These are phyloP conservation scores for Aspergillus amoenus DNA, from an alignment of 2,329 filamentous ascomycete species.

Conservation along the genomic window DNA sequence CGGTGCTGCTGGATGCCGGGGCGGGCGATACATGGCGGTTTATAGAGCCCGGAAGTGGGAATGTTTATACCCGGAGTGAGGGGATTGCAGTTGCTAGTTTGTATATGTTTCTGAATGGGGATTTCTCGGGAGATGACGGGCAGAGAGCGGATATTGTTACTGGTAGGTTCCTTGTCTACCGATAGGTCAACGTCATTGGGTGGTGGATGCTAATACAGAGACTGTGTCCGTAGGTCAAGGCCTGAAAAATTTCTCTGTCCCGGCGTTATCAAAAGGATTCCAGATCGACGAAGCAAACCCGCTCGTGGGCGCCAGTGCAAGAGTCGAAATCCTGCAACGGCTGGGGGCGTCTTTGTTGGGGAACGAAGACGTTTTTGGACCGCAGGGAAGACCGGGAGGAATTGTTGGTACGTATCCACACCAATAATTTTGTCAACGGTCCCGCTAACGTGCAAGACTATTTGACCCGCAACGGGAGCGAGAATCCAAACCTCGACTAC, in stretches of 20 bases:
- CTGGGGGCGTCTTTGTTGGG: slow-evolving; percentile 45
- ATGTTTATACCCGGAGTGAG: slow-evolving; percentile 46
- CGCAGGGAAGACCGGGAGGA: slow-evolving; percentile 47
- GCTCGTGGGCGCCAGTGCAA: slow-evolving; percentile 48
- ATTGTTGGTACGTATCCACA: slow-evolving; percentile 44
- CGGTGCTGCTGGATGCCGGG: slow-evolving; percentile 58
- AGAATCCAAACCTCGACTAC: slow-evolving; percentile 34
- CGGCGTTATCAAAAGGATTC: slow-evolving; percentile 39
- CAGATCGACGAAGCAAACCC: slow-evolving; percentile 48
- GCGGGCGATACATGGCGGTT: slow-evolving; percentile 53
- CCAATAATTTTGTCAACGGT: neutral
- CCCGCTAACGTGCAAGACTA: slow-evolving; percentile 35
- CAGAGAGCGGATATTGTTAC: slow-evolving; percentile 14
- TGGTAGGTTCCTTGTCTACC: neutral
- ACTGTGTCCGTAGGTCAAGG: neutral
- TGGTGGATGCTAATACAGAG: neutral
- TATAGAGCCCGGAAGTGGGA: slow-evolving; percentile 36
- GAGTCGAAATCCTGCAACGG: slow-evolving; percentile 43
- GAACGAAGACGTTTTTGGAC: slow-evolving; percentile 43
- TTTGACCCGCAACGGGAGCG: slow-evolving; percentile 31
- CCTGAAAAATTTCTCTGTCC: slow-evolving; percentile 30
- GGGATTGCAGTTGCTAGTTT: slow-evolving; percentile 53
- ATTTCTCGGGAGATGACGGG: slow-evolving; percentile 28
- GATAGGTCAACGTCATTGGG: too few relatives aligned
- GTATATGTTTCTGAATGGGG: slow-evolving; percentile 50